A percentile compares a stretch with the other conserved stretches of the same genome.
These are phyloP conservation scores for Globisporangium echinulatum DNA, from an alignment of 352 stramenopile species.

Conservation along the genomic window DNA sequence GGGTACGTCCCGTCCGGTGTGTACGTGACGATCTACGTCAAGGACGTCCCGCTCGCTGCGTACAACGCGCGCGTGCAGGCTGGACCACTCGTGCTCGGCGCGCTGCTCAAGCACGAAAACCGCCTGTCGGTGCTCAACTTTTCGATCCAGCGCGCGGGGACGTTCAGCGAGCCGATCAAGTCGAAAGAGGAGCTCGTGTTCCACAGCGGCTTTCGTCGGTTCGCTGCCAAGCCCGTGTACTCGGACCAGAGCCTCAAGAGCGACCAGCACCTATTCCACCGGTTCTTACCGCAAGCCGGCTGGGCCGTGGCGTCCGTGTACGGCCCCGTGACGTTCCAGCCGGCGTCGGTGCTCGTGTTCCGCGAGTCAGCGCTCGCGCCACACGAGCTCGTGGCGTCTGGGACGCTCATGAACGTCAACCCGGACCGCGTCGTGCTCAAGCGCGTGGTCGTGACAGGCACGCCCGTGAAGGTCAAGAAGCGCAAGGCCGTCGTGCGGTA, in stretches of 20 bases:
- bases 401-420: slow-evolving; percentile 94
- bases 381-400: slow-evolving; percentile 89
- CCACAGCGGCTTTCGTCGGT: slow-evolving; percentile 95
- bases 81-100: slow-evolving; percentile 66
- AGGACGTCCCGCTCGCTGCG: slow-evolving; percentile 51
- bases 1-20: slow-evolving; percentile 91
- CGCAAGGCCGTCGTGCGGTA: slow-evolving; percentile 96
- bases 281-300: slow-evolving; percentile 90
- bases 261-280: slow-evolving; percentile 98
- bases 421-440: slow-evolving; percentile 98
- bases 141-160: slow-evolving; percentile 82
- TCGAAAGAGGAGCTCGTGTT: slow-evolving; percentile 96
- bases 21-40: slow-evolving; percentile 89
- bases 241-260: slow-evolving; percentile 97
- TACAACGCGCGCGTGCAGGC: slow-evolving; percentile 49
- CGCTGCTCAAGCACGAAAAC: slow-evolving; percentile 95
- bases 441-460: slow-evolving; percentile 97
- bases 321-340: slow-evolving; percentile 94
- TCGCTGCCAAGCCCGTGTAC: slow-evolving; percentile 91
- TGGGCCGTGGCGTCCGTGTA: slow-evolving; percentile 90
- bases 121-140: slow-evolving; percentile 98
- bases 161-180: slow-evolving; percentile 89
- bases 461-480: slow-evolving; percentile 98
- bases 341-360: slow-evolving; percentile 95
- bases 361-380: slow-evolving; percentile 36